Percentiles rank a stretch among this genome's conserved stretches.
Conservation (phyloP, 2,329 filamentous ascomycete genomes). For the Claviceps maximensis region DNA sequence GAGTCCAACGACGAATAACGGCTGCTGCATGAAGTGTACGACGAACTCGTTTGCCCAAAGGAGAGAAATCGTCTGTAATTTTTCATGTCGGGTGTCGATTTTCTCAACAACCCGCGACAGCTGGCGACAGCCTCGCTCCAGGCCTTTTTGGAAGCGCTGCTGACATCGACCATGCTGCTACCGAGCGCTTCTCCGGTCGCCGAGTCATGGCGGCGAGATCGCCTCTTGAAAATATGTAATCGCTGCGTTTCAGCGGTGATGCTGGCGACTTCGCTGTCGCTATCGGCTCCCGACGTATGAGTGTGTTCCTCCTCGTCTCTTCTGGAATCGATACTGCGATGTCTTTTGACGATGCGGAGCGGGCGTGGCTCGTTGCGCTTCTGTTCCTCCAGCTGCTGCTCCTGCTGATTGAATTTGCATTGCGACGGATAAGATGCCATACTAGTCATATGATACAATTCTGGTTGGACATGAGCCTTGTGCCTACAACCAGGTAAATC, state of each 20-base stretch:
- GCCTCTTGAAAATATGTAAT: conserved; percentile 8
- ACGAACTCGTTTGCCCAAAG: conserved; percentile 2
- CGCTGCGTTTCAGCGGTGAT: conserved; percentile 1
- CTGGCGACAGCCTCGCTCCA: conserved; percentile 8
- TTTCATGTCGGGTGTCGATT: conserved; percentile 5
- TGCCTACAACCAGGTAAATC: neutral
- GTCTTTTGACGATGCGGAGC: conserved; percentile 35
- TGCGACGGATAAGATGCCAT: conserved; percentile 21
- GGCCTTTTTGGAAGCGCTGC: conserved; percentile 1
- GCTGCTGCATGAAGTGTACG: conserved; percentile 1
- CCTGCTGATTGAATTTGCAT: neutral
- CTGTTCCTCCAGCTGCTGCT: neutral
- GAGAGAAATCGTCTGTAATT: conserved; percentile 3
- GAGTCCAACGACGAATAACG: conserved; percentile 1
- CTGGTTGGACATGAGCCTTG: neutral
- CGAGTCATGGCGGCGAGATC: neutral
- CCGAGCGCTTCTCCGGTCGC: neutral
- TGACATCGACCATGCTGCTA: conserved; percentile 6
- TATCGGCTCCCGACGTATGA: neutral
- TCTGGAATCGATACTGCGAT: neutral
- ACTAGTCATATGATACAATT: conserved; percentile 6
- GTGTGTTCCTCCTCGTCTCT: neutral
- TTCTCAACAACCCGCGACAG: conserved; percentile 8
- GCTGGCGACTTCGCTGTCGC: neutral
- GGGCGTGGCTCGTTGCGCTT: conserved; percentile 27